Percentiles rank a stretch among this genome's conserved stretches.
Evolutionary conservation across 2,329 filamentous ascomycete species (phyloP).

Genomic region (Diaporthe helianthi): DNA sequence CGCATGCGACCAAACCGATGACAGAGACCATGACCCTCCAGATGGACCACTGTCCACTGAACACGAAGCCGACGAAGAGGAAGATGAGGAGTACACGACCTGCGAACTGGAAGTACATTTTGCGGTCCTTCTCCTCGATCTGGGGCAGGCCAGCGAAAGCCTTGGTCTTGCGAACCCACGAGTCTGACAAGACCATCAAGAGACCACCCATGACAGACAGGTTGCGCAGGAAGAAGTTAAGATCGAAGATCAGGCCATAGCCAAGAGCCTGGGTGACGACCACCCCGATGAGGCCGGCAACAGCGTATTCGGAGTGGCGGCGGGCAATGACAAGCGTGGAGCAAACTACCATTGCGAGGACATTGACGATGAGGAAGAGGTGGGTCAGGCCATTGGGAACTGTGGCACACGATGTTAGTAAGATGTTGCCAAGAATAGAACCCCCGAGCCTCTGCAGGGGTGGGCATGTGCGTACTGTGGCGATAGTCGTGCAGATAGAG

Average conservation of each 20-base stretch:
- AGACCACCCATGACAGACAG: constrained; percentile 96
- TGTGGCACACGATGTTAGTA: constrained; percentile 47
- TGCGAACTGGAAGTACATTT: constrained; percentile 99
- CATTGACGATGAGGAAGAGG: constrained; percentile 89
- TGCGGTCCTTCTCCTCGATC: constrained; percentile 98
- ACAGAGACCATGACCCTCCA: constrained; percentile 86
- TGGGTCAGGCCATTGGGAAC: constrained; percentile 90
- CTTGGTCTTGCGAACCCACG: constrained; percentile 97
- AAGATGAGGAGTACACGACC: constrained; percentile 96
- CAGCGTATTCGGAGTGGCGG: constrained; percentile 92
- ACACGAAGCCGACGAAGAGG: constrained; percentile 95
- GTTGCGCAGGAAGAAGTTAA: constrained; percentile 99
- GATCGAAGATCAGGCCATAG: constrained; percentile 97
- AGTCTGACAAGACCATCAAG: constrained; percentile 97
- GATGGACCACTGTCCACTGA: constrained; percentile 90
- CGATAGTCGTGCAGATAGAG: constrained; percentile 92
- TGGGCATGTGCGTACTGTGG: constrained; percentile 71
- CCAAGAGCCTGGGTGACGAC: constrained; percentile 93
- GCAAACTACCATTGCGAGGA: constrained; percentile 84
- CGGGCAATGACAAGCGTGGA: constrained; percentile 88
- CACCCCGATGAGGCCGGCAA: constrained; percentile 86
- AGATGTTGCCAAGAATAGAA: constrained; percentile 31
- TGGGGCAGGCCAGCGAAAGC: constrained; percentile 92
- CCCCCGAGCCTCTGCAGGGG: background rate
- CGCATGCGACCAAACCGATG: constrained; percentile 86